A percentile compares a stretch with the other conserved stretches of the same genome.
Evolutionary conservation across 257 asterid species (phyloP).

Genomic region (Lavandula angustifolia): DNA sequence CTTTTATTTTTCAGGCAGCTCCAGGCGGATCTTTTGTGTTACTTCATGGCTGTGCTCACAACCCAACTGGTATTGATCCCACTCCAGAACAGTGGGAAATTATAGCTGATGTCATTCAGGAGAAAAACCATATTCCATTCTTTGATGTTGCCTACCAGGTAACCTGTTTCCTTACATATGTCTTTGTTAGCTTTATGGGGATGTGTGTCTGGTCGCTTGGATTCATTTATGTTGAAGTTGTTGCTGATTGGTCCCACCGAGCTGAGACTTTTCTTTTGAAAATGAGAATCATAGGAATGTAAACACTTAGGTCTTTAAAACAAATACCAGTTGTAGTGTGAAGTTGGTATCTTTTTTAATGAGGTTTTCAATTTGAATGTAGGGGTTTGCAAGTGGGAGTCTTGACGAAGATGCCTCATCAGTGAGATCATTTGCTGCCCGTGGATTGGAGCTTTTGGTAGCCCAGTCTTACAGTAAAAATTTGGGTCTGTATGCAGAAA

Average conservation of each 20-base stretch:
- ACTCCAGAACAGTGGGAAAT: constrained; percentile 86
- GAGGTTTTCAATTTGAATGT: constrained; percentile 30
- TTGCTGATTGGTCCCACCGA: constrained; percentile 13
- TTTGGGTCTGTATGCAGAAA: constrained; percentile 91
- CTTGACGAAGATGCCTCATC: constrained; percentile 93
- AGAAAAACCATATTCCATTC: constrained; percentile 89
- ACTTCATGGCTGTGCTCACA: constrained; percentile 98
- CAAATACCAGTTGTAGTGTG: constrained; percentile 19
- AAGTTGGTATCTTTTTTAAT: constrained; percentile 15
- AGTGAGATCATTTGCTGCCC: constrained; percentile 86
- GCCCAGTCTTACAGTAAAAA: constrained; percentile 98
- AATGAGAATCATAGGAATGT: constrained; percentile 11
- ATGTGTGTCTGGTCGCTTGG: neutral
- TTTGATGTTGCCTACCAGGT: constrained; percentile 99
- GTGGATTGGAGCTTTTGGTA: constrained; percentile 88
- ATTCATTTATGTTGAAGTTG: constrained; percentile 3
- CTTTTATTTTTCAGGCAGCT: constrained; percentile 61
- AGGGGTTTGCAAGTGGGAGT: constrained; percentile 99
- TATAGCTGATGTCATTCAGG: constrained; percentile 88
- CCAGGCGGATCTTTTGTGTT: constrained; percentile 92
- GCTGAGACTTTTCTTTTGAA: neutral
- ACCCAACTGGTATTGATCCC: constrained; percentile 99
- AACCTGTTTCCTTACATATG: constrained; percentile 20
- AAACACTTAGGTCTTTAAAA: constrained; percentile 17
- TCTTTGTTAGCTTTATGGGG: constrained; percentile 15